phyloP scores from a whole-genome alignment of 2,329 filamentous ascomycete species.

The Exserohilum turcica region DNA sequence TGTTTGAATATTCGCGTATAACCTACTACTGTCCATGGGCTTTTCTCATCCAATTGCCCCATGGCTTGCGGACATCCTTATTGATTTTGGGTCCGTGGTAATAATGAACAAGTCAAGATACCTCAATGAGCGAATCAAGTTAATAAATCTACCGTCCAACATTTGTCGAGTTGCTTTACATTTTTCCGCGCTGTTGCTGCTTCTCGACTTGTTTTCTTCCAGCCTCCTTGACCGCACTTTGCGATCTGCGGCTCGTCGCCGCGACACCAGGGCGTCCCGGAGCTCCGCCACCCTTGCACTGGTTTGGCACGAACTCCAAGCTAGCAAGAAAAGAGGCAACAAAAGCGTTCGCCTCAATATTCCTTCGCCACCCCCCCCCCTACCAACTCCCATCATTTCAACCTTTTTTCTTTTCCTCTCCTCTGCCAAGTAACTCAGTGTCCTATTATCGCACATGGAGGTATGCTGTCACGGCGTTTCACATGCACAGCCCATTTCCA shows the following conservation, averaged over 20 bases:
- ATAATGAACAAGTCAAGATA: slow-evolving; percentile 37
- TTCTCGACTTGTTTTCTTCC: no score
- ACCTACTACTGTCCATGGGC: slow-evolving; percentile 5
- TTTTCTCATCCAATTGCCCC: slow-evolving; percentile 21
- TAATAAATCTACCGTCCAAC: neutral
- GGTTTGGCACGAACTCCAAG: neutral
- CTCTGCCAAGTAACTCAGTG: no score
- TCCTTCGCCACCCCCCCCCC: no score
- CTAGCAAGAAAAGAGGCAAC: neutral
- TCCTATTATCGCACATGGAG: no score
- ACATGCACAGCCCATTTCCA: no score
- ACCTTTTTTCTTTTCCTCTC: no score
- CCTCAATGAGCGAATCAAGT: slow-evolving; percentile 24
- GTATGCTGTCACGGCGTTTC: no score
- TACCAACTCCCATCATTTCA: no score
- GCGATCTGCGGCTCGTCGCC: neutral
- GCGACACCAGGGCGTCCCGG: neutral
- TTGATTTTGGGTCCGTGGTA: slow-evolving; percentile 35
- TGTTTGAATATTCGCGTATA: slow-evolving; percentile 31
- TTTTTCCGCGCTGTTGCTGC: no score
- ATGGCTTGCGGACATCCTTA: slow-evolving; percentile 32
- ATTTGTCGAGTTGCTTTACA: neutral
- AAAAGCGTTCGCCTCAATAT: neutral
- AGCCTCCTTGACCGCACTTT: no score
- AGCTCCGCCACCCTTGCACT: neutral